phyloP scores from a whole-genome alignment of 257 asterid genomes.

The Plantago elongata region DNA sequence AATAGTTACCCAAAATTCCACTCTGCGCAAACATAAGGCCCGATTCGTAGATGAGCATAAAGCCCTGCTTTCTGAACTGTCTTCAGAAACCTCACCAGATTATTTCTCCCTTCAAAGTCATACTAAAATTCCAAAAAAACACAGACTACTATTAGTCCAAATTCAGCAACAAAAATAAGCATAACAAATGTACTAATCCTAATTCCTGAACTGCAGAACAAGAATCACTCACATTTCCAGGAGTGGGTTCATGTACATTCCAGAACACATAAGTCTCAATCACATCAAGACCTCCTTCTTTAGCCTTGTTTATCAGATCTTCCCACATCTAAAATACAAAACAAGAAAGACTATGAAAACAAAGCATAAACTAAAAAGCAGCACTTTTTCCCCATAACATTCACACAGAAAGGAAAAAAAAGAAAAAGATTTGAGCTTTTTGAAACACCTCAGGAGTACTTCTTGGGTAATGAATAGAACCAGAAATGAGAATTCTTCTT shows the following conservation, averaged over 20 bases:
- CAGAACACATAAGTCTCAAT: constrained; percentile 86
- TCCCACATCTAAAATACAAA: constrained; percentile 69
- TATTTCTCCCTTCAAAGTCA: constrained; percentile 79
- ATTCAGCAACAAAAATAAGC: not conserved
- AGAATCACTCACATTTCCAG: constrained; percentile 46
- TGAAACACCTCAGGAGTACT: constrained; percentile 79
- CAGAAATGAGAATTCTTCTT: constrained; percentile 76
- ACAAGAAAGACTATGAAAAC: not conserved
- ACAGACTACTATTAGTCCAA: not conserved
- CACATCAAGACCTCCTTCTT: constrained; percentile 81
- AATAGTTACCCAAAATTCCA: constrained; percentile 82
- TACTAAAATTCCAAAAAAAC: constrained; percentile 37
- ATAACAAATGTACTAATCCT: not conserved
- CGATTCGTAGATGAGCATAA: constrained; percentile 73
- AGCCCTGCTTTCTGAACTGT: constrained; percentile 76
- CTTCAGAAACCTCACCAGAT: constrained; percentile 74
- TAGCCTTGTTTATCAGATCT: constrained; percentile 78
- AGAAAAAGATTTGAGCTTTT: not conserved
- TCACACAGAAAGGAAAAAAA: not conserved
- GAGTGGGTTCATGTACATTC: constrained; percentile 83
- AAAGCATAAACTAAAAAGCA: not conserved
- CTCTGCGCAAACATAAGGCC: constrained; percentile 92
- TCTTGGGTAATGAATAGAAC: constrained; percentile 90
- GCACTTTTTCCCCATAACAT: not conserved
- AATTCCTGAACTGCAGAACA: constrained; percentile 10